Evolutionary conservation across 495 filamentous ascomycete genomes (phyloP).

Genomic region (Chaetomium tenue): DNA sequence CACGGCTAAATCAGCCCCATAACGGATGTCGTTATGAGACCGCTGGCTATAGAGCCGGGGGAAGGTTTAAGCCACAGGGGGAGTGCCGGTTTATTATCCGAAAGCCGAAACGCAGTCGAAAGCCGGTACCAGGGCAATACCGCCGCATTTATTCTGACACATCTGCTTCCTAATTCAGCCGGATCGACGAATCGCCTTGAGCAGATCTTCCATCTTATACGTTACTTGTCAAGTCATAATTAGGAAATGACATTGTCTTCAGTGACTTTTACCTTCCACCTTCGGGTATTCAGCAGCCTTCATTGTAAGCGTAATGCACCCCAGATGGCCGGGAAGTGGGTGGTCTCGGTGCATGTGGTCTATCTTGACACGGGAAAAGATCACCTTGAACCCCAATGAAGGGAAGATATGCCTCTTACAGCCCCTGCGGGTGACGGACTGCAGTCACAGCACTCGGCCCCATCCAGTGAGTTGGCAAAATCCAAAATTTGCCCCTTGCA

Average conservation of each 20-base stretch:
- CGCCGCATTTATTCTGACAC: neutral
- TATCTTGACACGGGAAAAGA: no score
- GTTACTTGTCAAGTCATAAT: neutral
- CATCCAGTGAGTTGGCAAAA: neutral
- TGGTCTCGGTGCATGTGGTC: no score
- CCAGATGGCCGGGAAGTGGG: no score
- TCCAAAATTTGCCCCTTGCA: neutral
- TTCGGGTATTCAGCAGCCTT: no score
- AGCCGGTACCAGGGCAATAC: neutral
- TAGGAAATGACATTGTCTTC: no score
- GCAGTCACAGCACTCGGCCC: neutral
- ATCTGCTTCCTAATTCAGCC: neutral
- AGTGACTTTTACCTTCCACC: no score
- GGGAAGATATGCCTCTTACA: no score
- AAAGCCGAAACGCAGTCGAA: neutral
- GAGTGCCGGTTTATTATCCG: neutral
- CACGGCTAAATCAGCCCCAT: constrained; percentile 6
- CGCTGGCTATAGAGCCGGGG: neutral
- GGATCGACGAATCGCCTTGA: neutral
- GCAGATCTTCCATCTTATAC: neutral
- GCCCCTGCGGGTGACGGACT: no score
- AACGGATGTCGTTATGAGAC: neutral
- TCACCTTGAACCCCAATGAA: no score
- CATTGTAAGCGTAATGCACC: no score
- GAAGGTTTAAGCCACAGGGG: neutral